These are phyloP conservation scores for Neurospora sp. DNA, from an alignment of 495 filamentous ascomycete species.

Conservation along the genomic window DNA sequence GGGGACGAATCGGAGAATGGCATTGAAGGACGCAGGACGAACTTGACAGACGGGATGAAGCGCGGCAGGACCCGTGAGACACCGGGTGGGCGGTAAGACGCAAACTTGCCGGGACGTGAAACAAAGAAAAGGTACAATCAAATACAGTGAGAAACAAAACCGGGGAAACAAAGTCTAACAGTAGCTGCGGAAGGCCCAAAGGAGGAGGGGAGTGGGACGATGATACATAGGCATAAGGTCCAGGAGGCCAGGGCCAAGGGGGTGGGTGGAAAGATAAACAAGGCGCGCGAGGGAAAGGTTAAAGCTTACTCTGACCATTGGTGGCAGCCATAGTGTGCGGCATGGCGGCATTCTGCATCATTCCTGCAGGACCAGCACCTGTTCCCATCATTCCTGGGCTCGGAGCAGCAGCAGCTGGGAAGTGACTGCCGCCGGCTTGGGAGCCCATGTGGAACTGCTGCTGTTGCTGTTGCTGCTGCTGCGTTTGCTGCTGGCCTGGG, in stretches of 20 bases:
- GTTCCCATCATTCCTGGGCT: constrained; percentile 36
- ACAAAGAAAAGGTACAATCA: neutral
- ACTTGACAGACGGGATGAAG: neutral
- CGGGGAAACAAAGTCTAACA: constrained; percentile 1
- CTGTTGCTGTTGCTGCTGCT: constrained; percentile 22
- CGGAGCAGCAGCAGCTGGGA: constrained; percentile 25
- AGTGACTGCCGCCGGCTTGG: constrained; percentile 24
- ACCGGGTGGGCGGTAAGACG: neutral
- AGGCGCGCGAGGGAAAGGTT: constrained; percentile 8
- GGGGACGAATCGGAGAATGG: neutral
- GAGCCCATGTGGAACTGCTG: constrained; percentile 37
- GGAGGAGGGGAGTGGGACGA: neutral
- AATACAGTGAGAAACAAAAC: constrained; percentile 1
- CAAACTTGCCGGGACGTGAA: neutral
- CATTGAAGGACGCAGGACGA: neutral
- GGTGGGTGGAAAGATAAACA: constrained; percentile 6
- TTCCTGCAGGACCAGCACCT: constrained; percentile 36
- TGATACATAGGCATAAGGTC: constrained; percentile 2
- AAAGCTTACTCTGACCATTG: constrained; percentile 40
- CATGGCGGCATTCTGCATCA: constrained; percentile 45
- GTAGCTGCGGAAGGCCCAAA: constrained; percentile 6
- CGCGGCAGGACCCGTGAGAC: neutral
- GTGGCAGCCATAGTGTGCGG: constrained; percentile 33
- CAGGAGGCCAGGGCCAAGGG: neutral
- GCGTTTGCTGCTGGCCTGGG: constrained; percentile 13